Evolutionary conservation across 2,329 filamentous ascomycete genomes (phyloP).

Genomic region (Penicillium sp.): DNA sequence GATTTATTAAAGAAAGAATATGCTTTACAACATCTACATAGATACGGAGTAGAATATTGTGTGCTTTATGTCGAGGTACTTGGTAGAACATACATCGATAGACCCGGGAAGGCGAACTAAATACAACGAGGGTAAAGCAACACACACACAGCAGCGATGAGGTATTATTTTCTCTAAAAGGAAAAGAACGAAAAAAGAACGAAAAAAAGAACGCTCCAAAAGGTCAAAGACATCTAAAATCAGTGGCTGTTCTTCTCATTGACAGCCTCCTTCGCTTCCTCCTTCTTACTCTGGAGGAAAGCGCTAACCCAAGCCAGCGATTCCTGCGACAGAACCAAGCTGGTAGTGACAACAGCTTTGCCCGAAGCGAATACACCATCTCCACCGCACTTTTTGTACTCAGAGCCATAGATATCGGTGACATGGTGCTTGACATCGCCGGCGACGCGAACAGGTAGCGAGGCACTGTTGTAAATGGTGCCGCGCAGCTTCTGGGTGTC

Average conservation of each 20-base stretch:
- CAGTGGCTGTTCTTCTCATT: conserved; percentile 49
- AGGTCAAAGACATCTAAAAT: conserved; percentile 11
- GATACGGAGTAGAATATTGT: too few relatives aligned
- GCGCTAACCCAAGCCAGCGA: conserved; percentile 61
- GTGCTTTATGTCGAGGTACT: not conserved
- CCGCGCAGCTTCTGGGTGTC: conserved; percentile 69
- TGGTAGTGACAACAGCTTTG: conserved; percentile 69
- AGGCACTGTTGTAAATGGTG: conserved; percentile 61
- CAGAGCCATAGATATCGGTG: conserved; percentile 44
- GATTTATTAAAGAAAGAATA: not conserved
- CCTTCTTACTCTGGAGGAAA: conserved; percentile 62
- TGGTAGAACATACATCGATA: not conserved
- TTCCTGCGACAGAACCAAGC: conserved; percentile 66
- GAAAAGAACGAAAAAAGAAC: not conserved
- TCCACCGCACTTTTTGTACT: conserved; percentile 51
- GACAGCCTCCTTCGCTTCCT: conserved; percentile 56
- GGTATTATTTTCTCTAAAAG: conserved; percentile 29
- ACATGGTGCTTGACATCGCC: conserved; percentile 55
- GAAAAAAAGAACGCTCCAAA: conserved; percentile 4
- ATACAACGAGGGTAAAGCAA: not conserved
- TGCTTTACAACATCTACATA: not conserved
- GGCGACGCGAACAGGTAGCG: conserved; percentile 63
- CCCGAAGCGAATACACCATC: conserved; percentile 65
- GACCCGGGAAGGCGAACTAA: conserved; percentile 2
- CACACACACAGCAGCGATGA: not conserved